Evolutionary conservation across 148 eudicot species (phyloP).

Genomic region (Talinum fruticosum): DNA sequence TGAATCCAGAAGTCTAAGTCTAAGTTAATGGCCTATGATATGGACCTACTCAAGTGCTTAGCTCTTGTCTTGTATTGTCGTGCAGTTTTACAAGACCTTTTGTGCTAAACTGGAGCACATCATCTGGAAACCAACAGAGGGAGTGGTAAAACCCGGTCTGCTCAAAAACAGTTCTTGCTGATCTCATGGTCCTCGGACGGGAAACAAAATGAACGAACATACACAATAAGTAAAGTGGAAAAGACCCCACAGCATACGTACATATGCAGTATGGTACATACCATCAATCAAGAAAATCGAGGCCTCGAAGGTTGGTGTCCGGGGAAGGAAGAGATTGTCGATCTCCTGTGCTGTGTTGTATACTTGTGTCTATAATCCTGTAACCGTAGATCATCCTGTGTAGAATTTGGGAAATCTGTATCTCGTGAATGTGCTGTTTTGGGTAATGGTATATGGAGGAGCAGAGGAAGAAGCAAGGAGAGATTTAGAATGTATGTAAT

Average conservation of each 20-base stretch:
- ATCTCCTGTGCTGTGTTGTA: background rate
- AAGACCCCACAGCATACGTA: background rate
- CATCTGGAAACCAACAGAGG: constrained; percentile 73
- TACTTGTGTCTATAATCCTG: background rate
- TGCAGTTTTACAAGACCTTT: constrained; percentile 92
- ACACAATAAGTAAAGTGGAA: constrained; percentile 4
- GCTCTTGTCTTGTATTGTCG: background rate
- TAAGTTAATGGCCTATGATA: background rate
- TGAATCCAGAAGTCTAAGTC: too few species aligned
- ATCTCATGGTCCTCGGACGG: constrained; percentile 17
- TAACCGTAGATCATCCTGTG: background rate
- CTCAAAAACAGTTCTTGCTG: constrained; percentile 42
- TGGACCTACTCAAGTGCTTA: background rate
- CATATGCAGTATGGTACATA: constrained; percentile 8
- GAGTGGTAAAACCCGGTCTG: constrained; percentile 33
- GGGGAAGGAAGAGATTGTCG: background rate
- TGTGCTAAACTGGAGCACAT: constrained; percentile 64
- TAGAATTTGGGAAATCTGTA: background rate
- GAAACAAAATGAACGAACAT: constrained; percentile 7
- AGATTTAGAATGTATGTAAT: background rate
- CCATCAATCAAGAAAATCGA: background rate
- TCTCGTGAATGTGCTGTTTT: background rate
- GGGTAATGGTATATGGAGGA: background rate
- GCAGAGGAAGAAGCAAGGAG: background rate
- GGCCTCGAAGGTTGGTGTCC: background rate